Percentiles rank a stretch among this genome's conserved stretches.
Conservation (phyloP, 2,329 filamentous ascomycete genomes). For the Neurospora sp. region DNA sequence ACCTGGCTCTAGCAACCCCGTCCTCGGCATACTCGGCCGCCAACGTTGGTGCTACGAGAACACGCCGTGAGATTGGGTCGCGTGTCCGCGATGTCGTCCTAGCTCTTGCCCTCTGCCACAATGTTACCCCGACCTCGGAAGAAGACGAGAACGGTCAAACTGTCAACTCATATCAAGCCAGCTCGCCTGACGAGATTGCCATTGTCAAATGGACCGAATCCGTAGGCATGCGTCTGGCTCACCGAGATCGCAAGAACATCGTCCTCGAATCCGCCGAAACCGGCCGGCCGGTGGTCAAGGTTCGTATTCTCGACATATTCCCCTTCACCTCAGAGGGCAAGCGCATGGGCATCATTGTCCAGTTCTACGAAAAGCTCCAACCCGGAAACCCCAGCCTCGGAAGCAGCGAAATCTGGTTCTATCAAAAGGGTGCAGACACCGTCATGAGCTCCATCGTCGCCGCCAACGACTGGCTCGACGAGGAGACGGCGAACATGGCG, state of each 20-base stretch:
- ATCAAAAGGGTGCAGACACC: slow-evolving; percentile 95
- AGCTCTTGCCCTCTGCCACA: slow-evolving; percentile 88
- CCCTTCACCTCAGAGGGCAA: slow-evolving; percentile 98
- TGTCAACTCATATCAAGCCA: slow-evolving; percentile 85
- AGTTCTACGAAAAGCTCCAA: slow-evolving; percentile 57
- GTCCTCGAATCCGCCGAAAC: slow-evolving; percentile 67
- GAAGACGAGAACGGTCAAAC: slow-evolving; percentile 71
- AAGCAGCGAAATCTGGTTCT: slow-evolving; percentile 88
- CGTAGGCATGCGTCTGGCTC: slow-evolving; percentile 73
- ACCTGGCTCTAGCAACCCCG: slow-evolving; percentile 56
- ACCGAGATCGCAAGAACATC: slow-evolving; percentile 82
- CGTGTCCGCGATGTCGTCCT: slow-evolving; percentile 88
- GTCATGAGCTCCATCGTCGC: slow-evolving; percentile 96
- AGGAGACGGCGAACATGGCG: slow-evolving; percentile 99
- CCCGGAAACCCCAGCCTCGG: slow-evolving; percentile 37
- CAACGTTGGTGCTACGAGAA: slow-evolving; percentile 61
- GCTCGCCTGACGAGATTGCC: slow-evolving; percentile 94
- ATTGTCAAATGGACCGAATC: slow-evolving; percentile 94
- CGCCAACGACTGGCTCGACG: slow-evolving; percentile 95
- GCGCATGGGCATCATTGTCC: slow-evolving; percentile 93
- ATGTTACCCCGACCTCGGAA: slow-evolving; percentile 86
- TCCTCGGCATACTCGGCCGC: slow-evolving; percentile 59
- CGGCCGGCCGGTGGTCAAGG: slow-evolving; percentile 66
- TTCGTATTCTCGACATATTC: slow-evolving; percentile 86
- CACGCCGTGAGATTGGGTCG: slow-evolving; percentile 83